Conservation (phyloP, 169 alveolate species). For the Plasmodium billcollinsi region DNA sequence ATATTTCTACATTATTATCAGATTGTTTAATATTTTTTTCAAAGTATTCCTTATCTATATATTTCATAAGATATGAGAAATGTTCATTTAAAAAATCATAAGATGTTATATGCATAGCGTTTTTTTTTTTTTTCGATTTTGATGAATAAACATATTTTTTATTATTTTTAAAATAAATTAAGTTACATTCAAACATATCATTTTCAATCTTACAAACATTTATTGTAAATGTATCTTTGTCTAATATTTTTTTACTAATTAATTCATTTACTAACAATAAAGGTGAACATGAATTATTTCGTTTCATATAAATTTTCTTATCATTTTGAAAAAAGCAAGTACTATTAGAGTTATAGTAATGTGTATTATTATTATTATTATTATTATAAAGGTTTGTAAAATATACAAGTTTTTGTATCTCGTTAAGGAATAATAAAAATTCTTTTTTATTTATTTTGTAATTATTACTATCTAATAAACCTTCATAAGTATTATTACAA, state of each 20-base stretch:
- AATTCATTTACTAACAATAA: conserved; percentile 47
- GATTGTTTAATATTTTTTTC: conserved; percentile 7
- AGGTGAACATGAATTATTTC: conserved; percentile 10
- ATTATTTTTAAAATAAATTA: conserved; percentile 28
- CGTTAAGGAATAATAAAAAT: conserved; percentile 35
- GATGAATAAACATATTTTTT: conserved; percentile 8
- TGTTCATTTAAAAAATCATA: conserved; percentile 32
- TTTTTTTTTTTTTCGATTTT: conserved; percentile 45
- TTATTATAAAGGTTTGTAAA: conserved; percentile 21
- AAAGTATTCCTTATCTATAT: conserved; percentile 15
- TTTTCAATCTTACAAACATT: conserved; percentile 4
- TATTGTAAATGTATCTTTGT: conserved; percentile 13
- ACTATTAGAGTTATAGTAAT: neutral
- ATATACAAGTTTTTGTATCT: conserved; percentile 17
- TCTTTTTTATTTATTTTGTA: conserved; percentile 11
- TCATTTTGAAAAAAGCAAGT: neutral
- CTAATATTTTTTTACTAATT: conserved; percentile 24
- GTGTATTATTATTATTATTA: neutral
- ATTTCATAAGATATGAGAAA: conserved; percentile 24
- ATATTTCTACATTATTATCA: neutral
- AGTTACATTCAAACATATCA: conserved; percentile 23
- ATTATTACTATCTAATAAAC: conserved; percentile 22
- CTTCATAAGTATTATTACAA: neutral
- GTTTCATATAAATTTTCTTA: neutral
- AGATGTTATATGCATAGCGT: conserved; percentile 50